phyloP scores from a whole-genome alignment of 768 basidiomycete genomes.

The Leccinellum rugosiceps region DNA sequence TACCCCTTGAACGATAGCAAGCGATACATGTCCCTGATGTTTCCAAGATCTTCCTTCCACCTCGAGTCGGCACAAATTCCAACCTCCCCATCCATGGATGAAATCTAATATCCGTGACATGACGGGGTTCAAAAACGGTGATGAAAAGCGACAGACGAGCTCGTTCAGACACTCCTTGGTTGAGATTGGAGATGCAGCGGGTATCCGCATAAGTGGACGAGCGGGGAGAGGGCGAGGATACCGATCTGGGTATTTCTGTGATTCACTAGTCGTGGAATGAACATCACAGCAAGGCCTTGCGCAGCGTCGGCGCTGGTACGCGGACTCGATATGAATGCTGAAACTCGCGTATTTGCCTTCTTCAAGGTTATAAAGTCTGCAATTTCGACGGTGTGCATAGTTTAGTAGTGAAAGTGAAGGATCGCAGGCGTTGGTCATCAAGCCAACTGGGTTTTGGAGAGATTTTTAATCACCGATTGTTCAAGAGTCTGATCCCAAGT shows the following conservation, averaged over 20 bases:
- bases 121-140: conserved; percentile 89
- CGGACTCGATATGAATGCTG: neutral
- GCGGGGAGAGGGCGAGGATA: conserved; percentile 80
- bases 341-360: conserved; percentile 89
- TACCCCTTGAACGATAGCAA: conserved; percentile 92
- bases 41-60: conserved; percentile 95
- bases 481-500: too few relatives aligned
- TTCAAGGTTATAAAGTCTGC: conserved; percentile 91
- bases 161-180: conserved; percentile 99
- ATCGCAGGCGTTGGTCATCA: conserved; percentile 83
- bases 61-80: conserved; percentile 83
- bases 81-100: conserved; percentile 90
- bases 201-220: conserved; percentile 95
- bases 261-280: conserved; percentile 80
- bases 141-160: conserved; percentile 95
- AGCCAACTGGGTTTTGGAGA: conserved; percentile 36
- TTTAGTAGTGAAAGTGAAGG: conserved; percentile 85
- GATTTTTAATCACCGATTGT: too few relatives aligned
- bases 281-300: conserved; percentile 83
- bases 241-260: conserved; percentile 91
- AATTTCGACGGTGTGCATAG: conserved; percentile 89
- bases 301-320: neutral
- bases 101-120: conserved; percentile 94
- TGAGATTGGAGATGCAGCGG: conserved; percentile 94
- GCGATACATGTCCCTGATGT: conserved; percentile 97